phyloP scores from a whole-genome alignment of 345 rosid genomes.

The Murraya koenigii region DNA sequence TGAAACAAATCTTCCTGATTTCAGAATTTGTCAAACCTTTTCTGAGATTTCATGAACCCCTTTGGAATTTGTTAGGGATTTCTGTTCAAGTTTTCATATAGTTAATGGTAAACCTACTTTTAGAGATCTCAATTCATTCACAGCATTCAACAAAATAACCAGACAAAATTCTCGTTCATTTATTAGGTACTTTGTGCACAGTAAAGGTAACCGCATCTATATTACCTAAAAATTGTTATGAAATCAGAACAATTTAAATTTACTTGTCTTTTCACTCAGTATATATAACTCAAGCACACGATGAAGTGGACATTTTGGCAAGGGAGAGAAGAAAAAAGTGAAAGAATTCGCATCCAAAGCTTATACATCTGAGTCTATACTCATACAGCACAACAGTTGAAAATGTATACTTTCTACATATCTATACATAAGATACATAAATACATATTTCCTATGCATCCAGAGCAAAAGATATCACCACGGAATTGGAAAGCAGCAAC shows the following conservation, averaged over 20 bases:
- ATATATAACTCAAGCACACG: neutral
- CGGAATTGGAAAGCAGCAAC: slow-evolving; percentile 19
- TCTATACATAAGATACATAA: neutral
- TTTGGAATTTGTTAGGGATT: neutral
- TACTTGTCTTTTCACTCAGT: neutral
- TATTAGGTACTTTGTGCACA: neutral
- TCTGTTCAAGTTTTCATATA: neutral
- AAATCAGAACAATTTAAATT: neutral
- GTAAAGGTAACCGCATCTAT: neutral
- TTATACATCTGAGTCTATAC: neutral
- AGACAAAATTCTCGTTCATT: neutral
- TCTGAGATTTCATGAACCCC: neutral
- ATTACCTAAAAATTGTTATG: neutral
- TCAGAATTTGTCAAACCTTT: neutral
- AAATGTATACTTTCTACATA: neutral
- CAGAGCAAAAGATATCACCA: slow-evolving; percentile 3
- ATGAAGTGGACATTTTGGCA: neutral
- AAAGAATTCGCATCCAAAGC: neutral
- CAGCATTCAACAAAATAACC: neutral
- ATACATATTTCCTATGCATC: neutral
- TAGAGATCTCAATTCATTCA: neutral
- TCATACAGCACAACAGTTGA: neutral
- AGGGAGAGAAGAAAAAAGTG: neutral
- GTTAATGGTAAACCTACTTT: neutral
- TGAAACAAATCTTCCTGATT: neutral